Base-by-base conservation (phyloP, 768 basidiomycete genomes). In the Lentinula lateritia region DNA sequence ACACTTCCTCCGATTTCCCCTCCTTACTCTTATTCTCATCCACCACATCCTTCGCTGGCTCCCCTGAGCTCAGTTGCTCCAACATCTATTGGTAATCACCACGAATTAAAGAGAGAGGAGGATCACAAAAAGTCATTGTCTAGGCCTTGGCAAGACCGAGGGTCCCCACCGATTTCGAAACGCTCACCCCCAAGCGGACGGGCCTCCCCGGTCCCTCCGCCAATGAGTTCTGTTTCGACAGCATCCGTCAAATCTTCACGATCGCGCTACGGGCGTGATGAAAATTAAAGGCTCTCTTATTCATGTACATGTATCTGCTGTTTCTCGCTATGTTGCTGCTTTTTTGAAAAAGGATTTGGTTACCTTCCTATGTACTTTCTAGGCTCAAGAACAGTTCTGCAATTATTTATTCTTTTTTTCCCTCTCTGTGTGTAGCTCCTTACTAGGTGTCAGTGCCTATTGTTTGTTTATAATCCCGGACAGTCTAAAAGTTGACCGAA, bases 1-100 rank as follows among this genome's bases (percentile, higher is more conserved):
- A 52, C 45, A 23, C 61, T 62, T 18, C 61, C 61, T 13, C 61
- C 61, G 0, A 62, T 62, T 15, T 55, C 61, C 7, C 50, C 61
- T 50, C 46, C 61, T 28, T 62, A 62, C 34, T 55, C 61, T 18
- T 62, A 62, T 45, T 46, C 52, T 18, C 52, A 62, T 46, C 61
- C 52, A 7, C 54, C 50, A 9, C 61, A 56, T 35, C 61, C 58
- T 23, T 59, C 58, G 3, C 35, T 59, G 10, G 58, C 58, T 46
- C 58, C 58, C n/a, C 38, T 59, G 35, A 59, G 18, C 20, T 59
- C 58, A 18, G 45, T 59, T 18, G 16, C 45, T 54, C 55, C 55
- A 23, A 50, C 45, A 8, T 36, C 36, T 2, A 59, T 50, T 15
- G 45, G 58, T 9, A 48, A 32, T 36, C 54, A 56, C 18, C 20